phyloP scores from a whole-genome alignment of 257 asterid species.

The Petunia secreta region DNA sequence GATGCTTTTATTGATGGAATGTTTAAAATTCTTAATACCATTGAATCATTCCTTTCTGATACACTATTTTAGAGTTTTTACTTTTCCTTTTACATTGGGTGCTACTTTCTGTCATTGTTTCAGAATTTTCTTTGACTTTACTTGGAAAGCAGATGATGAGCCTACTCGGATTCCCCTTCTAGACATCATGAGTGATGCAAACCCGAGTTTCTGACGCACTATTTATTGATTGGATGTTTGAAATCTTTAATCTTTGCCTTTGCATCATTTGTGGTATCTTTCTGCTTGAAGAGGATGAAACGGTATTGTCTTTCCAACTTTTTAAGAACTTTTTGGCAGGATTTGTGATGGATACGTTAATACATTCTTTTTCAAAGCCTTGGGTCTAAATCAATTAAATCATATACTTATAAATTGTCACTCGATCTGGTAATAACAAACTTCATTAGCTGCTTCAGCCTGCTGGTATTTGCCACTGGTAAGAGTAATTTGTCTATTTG shows the following conservation, averaged over 20 bases:
- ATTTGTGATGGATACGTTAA: background rate
- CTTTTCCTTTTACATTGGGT: background rate
- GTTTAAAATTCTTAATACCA: background rate
- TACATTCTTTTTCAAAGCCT: background rate
- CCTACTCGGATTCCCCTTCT: slow-evolving; percentile 98
- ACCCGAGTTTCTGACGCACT: slow-evolving; percentile 83
- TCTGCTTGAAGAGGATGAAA: background rate
- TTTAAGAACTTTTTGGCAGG: background rate
- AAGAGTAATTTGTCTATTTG: background rate
- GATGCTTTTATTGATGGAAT: slow-evolving; percentile 44
- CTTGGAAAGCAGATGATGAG: slow-evolving; percentile 30
- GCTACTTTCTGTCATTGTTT: background rate
- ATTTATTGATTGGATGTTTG: background rate
- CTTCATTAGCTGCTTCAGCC: background rate
- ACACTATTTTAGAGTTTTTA: background rate
- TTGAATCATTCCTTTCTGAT: background rate
- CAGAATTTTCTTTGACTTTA: too few species aligned
- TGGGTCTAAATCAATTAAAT: background rate
- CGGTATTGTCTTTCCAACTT: background rate
- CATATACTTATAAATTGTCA: background rate
- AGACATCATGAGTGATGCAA: slow-evolving; percentile 74
- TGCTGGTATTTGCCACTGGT: background rate
- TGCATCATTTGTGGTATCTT: background rate
- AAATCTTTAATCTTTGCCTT: background rate
- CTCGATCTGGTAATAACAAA: background rate